Evolutionary conservation across 1,284 basidiomycete genomes (phyloP), one percentile per base, ranked within the genome.

Genomic region (Schizopora paradoxa): DNA sequence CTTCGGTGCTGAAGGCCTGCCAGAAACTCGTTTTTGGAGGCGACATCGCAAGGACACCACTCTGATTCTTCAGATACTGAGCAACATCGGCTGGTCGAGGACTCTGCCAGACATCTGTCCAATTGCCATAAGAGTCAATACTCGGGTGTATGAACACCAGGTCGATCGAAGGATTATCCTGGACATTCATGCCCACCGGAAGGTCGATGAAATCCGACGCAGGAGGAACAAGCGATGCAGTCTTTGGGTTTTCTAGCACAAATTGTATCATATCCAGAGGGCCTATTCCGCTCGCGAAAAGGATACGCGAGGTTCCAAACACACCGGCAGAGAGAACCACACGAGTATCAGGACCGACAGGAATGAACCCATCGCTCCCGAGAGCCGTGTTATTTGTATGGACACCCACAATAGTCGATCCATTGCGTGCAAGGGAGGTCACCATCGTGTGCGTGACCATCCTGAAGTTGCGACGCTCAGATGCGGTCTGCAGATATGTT

Each of bases 21-120:
- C 79, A 82, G 67, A 81, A 82, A 64, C 81, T 82, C 45, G 77
- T 56, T 73, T 72, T 70, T 6, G 79, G 78, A 2, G 79, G 82
- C 7, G 77, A 68, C 44, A 70, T 65, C 0, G 79, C 71, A 44
- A 82, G 69, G 32, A 80, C 70, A 31, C 79, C 79, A 16, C 76
- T 71, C 48, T 70, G 73, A 51, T 61, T 61, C 31, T 59, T 58
- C 16, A 78, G 59, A 54, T 81, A 82, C 55, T 78, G 76, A 5
- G 64, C 61, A 11, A 72, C 70, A 56, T 82, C 79, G 3, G 76
- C 75, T 5, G 70, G 56, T 16, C 72, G 68, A 7, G 79, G 79
- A 55, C 65, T 63, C 18, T 60, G 62, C 72, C 73, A 79, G 6
- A 82, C 73, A 38, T 69, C 52, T 3, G 71, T 73, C 79, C 79